Evolutionary conservation across 768 basidiomycete genomes (phyloP), one percentile per base, ranked within the genome.

Genomic region (Lyophyllum atratum): DNA sequence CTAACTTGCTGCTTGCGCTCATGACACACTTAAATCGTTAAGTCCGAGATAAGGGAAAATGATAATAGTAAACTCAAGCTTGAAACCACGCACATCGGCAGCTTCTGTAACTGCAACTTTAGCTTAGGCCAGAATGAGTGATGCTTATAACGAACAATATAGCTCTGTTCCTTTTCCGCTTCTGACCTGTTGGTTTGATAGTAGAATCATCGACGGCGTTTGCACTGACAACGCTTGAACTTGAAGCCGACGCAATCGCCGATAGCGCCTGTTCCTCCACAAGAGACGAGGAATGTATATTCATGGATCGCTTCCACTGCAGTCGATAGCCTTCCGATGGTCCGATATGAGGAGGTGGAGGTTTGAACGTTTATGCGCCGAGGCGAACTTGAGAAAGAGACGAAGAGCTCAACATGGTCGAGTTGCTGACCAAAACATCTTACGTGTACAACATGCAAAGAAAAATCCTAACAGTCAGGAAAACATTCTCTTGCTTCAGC

Each of bases 1-100:
- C n/a, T 45, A 21, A 64, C 62, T 52, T 64, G 62, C 29, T 61
- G 60, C 55, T 64, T 64, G 34, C 62, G 56, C 29, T 64, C 62
- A 46, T 64, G 56, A 37, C 62, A 64, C 7, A 60, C 62, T 64
- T 28, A 28, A 43, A 12, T 51, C 15, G 33, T 19, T 37, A 14
- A 33, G 15, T 40, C 37, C 21, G 54, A 39, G 33, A 6, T 49
- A 25, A 34, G 37, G 14, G n/a, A n/a, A n/a, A n/a, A n/a, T 31
- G 45, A 14, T 4, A n/a, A n/a, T 22, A 15, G 22, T 3, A 25
- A 33, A 24, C 17, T n/a, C 24, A 26, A 26, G 37, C 6, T 4
- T 6, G 33, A 47, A 28, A 17, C 25, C 19, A 59, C 46, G 17
- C 28, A 64, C 62, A 57, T 44, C 56, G 54, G 54, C 62, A 64